Evolutionary conservation across 352 stramenopile species (phyloP), one percentile per base, ranked within the genome.

Genomic region (Phytophthora multivora): DNA sequence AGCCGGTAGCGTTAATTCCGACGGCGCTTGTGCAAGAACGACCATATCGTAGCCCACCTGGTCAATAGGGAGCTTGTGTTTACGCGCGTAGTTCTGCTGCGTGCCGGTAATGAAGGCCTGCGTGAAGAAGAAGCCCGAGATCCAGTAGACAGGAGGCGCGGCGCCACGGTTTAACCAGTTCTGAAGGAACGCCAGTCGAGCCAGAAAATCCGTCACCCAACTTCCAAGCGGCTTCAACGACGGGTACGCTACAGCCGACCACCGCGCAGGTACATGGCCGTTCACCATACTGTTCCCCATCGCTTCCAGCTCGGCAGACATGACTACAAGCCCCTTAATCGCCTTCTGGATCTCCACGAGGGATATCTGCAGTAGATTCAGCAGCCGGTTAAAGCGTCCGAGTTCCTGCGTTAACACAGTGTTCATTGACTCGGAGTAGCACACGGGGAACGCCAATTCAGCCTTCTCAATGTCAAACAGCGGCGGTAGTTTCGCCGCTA

Each of bases 271-370:
- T 23, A 98, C 92, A 50, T 96, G 87, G 7, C 91, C 91, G 28
- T 96, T 95, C 19, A 97, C 89, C 87, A 98, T 97, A 39, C 86
- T 88, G 56, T 97, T 97, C 51, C 90, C 92, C 91, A 98, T 97
- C 18, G 88, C 83, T 62, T 98, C 93, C 0, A 98, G 74, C 70
- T 98, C 93, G 0, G 79, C 77, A 9, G 88, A 97, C 67, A 98
- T 95, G 36, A 98, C 89, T 18, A 98, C 91, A 8, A 98, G 81
- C 0, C 93, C 93, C 49, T 97, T 96, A 18, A 98, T 79, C 9
- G 93, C 93, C 19, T 93, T 91, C 59, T 97, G 90, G 47, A 98
- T 87, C 69, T 98, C 91, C 9, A 62, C 71, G 3, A 98, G 67
- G 6, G 84, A 96, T 18, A 72, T 67, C 8, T 90, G 75, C 36